phyloP scores from a whole-genome alignment of 2,329 filamentous ascomycete genomes.

The Onygenales sp. region DNA sequence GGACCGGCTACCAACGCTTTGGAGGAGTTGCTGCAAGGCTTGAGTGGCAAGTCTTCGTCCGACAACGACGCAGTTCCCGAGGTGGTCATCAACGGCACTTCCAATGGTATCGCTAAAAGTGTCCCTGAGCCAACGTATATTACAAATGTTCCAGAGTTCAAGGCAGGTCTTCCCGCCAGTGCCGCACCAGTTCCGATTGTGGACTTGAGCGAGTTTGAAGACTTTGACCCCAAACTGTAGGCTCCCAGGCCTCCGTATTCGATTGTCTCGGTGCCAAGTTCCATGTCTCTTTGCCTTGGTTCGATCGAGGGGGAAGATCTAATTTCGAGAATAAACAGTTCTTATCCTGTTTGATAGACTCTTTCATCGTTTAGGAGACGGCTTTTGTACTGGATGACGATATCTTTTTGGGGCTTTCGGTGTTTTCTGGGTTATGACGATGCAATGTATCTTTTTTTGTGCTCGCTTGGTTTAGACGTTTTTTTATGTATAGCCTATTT shows the following conservation, averaged over 20 bases:
- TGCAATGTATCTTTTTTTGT: no score
- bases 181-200: constrained; percentile 62
- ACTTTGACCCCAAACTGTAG: constrained; percentile 72
- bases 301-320: no score
- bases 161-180: constrained; percentile 63
- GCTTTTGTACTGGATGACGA: no score
- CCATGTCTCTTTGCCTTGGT: no score
- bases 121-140: constrained; percentile 49
- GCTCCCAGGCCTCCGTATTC: neutral
- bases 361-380: no score
- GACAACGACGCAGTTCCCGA: constrained; percentile 11
- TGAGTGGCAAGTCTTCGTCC: constrained; percentile 34
- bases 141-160: constrained; percentile 70
- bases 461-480: no score
- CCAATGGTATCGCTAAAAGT: constrained; percentile 24
- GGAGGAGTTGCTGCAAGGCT: constrained; percentile 35
- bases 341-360: no score
- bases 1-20: constrained; percentile 33
- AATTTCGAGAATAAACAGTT: no score
- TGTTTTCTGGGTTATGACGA: no score
- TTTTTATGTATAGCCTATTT: no score
- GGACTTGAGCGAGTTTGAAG: constrained; percentile 76
- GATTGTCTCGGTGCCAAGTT: no score
- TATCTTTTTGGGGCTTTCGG: no score
- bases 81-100: constrained; percentile 14